Conservation (phyloP, 2,329 filamentous ascomycete species). For the Colletotrichum sp. region DNA sequence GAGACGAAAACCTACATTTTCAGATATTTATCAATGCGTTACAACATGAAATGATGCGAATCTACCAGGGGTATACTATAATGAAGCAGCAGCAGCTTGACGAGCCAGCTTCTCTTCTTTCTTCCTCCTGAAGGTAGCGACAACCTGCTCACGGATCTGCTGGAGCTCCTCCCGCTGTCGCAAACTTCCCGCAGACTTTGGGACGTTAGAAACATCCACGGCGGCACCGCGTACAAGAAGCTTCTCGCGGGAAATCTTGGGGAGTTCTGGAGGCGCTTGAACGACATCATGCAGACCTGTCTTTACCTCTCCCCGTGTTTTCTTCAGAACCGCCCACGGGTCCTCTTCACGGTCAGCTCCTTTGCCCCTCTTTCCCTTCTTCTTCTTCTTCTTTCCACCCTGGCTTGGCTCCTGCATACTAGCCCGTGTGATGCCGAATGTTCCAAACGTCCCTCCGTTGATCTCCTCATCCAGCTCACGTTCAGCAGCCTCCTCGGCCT, state of each 20-base stretch:
- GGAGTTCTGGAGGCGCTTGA: constrained; percentile 77
- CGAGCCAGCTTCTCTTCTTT: constrained; percentile 26
- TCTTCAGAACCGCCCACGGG: constrained; percentile 78
- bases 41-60: neutral
- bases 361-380: constrained; percentile 46
- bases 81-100: neutral
- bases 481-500: constrained; percentile 67
- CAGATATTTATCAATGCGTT: neutral
- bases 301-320: constrained; percentile 63
- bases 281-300: constrained; percentile 64
- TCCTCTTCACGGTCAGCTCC: constrained; percentile 63
- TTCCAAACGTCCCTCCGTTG: constrained; percentile 46
- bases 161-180: constrained; percentile 44
- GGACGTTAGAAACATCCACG: constrained; percentile 40
- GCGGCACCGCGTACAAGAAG: constrained; percentile 35
- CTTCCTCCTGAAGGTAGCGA: constrained; percentile 44
- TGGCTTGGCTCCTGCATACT: constrained; percentile 44
- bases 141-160: constrained; percentile 35
- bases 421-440: constrained; percentile 31
- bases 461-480: constrained; percentile 65
- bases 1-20: neutral
- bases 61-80: neutral
- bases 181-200: constrained; percentile 43
- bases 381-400: constrained; percentile 50
- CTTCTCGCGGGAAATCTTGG: constrained; percentile 45